These are phyloP conservation scores for Cunninghamia lanceolata DNA, from an alignment of 75 land plant genomes.

Conservation along the genomic window DNA sequence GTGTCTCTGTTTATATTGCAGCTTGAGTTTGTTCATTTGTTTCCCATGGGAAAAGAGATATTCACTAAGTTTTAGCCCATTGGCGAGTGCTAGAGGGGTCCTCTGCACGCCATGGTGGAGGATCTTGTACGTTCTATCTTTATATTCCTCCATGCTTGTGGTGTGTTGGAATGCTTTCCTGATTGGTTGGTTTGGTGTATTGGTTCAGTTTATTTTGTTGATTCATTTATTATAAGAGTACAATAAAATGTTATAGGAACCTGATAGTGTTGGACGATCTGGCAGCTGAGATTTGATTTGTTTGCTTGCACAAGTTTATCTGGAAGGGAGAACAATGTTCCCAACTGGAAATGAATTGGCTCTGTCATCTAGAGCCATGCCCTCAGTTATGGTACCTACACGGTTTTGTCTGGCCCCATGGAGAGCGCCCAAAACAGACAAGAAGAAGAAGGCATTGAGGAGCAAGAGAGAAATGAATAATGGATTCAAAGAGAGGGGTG, in stretches of 20 bases:
- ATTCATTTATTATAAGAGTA: neutral
- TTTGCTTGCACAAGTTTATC: neutral
- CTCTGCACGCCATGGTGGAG: constrained; percentile 5
- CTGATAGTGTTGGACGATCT: neutral
- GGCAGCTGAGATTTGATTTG: neutral
- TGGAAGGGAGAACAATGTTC: constrained; percentile 26
- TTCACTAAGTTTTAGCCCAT: neutral
- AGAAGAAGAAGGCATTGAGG: too few species aligned
- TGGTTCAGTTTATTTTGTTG: too few species aligned
- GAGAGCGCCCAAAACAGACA: too few species aligned
- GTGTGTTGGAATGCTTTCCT: neutral
- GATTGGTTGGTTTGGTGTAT: neutral
- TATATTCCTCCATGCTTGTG: neutral
- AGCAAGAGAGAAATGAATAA: too few species aligned
- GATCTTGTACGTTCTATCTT: neutral
- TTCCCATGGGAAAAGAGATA: neutral
- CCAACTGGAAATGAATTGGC: constrained; percentile 15
- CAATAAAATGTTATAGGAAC: neutral
- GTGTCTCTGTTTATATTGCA: too few species aligned
- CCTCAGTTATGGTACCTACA: constrained; percentile 34
- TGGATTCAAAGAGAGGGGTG: constrained; percentile 40
- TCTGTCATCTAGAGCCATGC: constrained; percentile 19
- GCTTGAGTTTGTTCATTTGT: neutral
- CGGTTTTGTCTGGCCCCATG: constrained; percentile 91
- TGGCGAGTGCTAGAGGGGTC: constrained; percentile 11